Conservation (phyloP, 768 basidiomycete species). For the Naganishia vishniacii region DNA sequence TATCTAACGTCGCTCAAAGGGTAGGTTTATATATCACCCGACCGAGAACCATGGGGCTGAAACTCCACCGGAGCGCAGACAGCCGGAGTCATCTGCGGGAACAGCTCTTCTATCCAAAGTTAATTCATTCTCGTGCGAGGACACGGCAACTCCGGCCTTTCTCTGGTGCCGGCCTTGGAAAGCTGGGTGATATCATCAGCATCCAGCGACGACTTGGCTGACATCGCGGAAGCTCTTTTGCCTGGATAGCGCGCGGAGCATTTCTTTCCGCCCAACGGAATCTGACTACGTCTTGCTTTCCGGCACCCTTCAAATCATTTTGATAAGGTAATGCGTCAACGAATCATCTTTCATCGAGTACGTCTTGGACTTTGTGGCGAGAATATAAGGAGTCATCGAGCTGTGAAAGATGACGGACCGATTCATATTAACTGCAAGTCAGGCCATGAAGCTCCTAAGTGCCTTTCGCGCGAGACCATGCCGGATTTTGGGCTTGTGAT, state of each 20-base stretch:
- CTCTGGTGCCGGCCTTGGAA: neutral
- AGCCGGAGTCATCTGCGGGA: constrained; percentile 12
- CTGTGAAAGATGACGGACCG: no score
- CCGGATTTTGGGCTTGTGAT: no score
- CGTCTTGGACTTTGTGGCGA: no score
- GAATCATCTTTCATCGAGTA: no score
- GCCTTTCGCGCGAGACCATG: no score
- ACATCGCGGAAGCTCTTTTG: neutral
- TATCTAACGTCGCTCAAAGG: no score
- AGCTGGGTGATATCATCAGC: constrained; percentile 4
- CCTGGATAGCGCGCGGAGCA: neutral
- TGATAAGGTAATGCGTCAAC: no score
- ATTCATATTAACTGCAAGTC: no score
- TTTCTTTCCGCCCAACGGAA: neutral
- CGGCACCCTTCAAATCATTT: no score
- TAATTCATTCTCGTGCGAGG: neutral
- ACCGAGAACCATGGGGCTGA: neutral
- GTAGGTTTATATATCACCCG: neutral
- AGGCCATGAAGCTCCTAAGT: no score
- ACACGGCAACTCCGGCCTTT: constrained; percentile 22
- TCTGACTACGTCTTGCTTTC: neutral
- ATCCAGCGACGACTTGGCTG: neutral
- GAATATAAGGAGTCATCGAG: no score
- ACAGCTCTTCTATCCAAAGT: no score
- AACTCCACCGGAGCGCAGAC: neutral